Percentiles rank a stretch among this genome's conserved stretches.
phyloP scores from a whole-genome alignment of 495 filamentous ascomycete species.

The Apodospora peruviana region DNA sequence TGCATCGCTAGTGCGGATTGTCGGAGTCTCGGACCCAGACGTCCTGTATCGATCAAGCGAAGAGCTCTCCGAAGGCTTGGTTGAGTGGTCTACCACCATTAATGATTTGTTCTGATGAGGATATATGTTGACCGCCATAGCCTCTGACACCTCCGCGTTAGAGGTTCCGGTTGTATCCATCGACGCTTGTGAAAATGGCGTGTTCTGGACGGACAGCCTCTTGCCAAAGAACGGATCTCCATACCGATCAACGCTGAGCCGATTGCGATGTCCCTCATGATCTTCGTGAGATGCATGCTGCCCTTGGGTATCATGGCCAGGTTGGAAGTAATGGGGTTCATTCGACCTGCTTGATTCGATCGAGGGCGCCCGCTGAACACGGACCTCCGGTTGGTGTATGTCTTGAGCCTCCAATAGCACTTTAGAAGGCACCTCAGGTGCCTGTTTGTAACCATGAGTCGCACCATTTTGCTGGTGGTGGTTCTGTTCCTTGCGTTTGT shows the following conservation, averaged over 20 bases:
- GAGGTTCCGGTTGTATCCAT: conserved; percentile 50
- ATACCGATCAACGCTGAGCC: conserved; percentile 39
- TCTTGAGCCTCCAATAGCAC: neutral
- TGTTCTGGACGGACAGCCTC: conserved; percentile 46
- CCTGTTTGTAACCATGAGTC: neutral
- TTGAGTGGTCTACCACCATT: conserved; percentile 68
- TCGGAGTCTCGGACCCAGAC: conserved; percentile 15
- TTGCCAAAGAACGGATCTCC: conserved; percentile 52
- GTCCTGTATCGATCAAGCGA: conserved; percentile 17
- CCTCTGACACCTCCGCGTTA: conserved; percentile 63
- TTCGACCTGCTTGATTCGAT: conserved; percentile 25
- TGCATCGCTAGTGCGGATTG: conserved; percentile 29
- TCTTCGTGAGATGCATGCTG: conserved; percentile 12
- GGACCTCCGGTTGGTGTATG: conserved; percentile 5
- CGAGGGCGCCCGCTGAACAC: conserved; percentile 21
- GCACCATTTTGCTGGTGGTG: neutral
- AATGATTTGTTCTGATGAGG: conserved; percentile 83
- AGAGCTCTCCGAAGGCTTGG: conserved; percentile 30
- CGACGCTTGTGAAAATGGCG: conserved; percentile 54
- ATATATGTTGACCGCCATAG: conserved; percentile 74
- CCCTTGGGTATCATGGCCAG: conserved; percentile 1
- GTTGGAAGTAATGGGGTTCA: conserved; percentile 1
- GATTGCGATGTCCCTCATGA: conserved; percentile 3
- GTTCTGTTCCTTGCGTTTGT: conserved; percentile 20
- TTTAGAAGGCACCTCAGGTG: neutral